Evolutionary conservation across 164 flowering plant genomes (phyloP).

Genomic region (Paratinospora sagittata): DNA sequence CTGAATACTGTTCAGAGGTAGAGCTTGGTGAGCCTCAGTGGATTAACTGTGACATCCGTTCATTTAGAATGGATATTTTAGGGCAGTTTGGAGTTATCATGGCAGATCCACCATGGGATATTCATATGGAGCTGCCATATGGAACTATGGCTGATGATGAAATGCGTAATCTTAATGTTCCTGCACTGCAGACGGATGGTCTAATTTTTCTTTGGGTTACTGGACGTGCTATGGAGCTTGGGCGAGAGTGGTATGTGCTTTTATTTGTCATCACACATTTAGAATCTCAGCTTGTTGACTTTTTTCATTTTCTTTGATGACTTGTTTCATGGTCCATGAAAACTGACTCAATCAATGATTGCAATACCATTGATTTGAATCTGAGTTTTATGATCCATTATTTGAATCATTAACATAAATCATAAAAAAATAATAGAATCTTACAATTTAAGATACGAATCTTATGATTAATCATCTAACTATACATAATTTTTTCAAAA

Average conservation of each 20-base stretch:
- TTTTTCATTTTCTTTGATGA: too few relatives aligned
- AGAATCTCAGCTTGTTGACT: too few relatives aligned
- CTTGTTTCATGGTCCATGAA: too few relatives aligned
- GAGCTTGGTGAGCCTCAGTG: slow-evolving; percentile 98
- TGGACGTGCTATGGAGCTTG: slow-evolving; percentile 99
- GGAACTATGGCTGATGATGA: slow-evolving; percentile 99
- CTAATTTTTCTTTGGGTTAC: slow-evolving; percentile 98
- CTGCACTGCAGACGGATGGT: slow-evolving; percentile 94
- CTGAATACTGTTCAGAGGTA: slow-evolving; percentile 93
- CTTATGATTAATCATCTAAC: too few relatives aligned
- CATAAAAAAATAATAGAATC: too few relatives aligned
- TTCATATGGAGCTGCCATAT: slow-evolving; percentile 98
- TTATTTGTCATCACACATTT: slow-evolving; percentile 1
- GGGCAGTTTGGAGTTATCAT: slow-evolving; percentile 97
- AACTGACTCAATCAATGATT: too few relatives aligned
- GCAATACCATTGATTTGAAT: too few relatives aligned
- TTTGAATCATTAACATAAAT: too few relatives aligned
- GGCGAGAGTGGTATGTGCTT: slow-evolving; percentile 81
- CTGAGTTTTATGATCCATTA: too few relatives aligned
- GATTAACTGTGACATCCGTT: slow-evolving; percentile 93
- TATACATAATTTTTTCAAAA: too few relatives aligned
- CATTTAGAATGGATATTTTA: slow-evolving; percentile 86
- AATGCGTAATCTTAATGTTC: slow-evolving; percentile 94
- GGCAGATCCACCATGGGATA: slow-evolving; percentile 99
- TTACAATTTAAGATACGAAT: too few relatives aligned